These are phyloP conservation scores for Prunus fruticosa DNA, from an alignment of 306 rosid genomes.

Conservation along the genomic window DNA sequence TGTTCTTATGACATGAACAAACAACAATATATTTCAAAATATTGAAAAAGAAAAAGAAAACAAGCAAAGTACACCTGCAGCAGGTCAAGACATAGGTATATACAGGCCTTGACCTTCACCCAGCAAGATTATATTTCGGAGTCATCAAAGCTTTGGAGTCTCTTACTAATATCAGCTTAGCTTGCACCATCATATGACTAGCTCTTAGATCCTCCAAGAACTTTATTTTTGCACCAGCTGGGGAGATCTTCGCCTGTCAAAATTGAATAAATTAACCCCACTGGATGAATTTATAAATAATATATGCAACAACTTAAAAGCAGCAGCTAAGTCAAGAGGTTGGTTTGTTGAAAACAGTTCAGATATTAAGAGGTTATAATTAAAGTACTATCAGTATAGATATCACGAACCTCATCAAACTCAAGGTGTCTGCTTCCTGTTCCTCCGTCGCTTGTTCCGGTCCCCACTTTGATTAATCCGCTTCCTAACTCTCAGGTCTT, in stretches of 20 bases:
- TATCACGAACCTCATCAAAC: slow-evolving; percentile 25
- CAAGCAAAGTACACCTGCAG: slow-evolving; percentile 28
- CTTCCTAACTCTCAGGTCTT: slow-evolving; percentile 65
- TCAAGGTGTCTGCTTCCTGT: slow-evolving; percentile 47
- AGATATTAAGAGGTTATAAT: not conserved
- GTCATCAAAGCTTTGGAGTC: slow-evolving; percentile 8
- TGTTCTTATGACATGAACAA: not conserved
- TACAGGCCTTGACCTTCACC: slow-evolving; percentile 26
- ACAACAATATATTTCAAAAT: not conserved
- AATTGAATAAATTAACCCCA: slow-evolving; percentile 7
- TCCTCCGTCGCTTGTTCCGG: slow-evolving; percentile 54
- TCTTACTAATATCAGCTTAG: slow-evolving; percentile 22
- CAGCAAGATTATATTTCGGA: not conserved
- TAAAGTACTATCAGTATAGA: slow-evolving; percentile 35
- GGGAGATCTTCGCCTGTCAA: slow-evolving; percentile 37
- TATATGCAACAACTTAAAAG: not conserved
- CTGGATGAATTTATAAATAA: slow-evolving; percentile 13
- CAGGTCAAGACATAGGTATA: slow-evolving; percentile 24
- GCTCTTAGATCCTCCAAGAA: slow-evolving; percentile 16
- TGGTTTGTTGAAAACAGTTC: not conserved
- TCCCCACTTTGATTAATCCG: slow-evolving; percentile 24
- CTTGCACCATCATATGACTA: slow-evolving; percentile 13
- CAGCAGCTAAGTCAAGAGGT: not conserved
- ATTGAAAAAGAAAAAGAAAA: not conserved
- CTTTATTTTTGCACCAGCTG: slow-evolving; percentile 19